Conservation (phyloP, 108 stramenopile species). For the Cylindrotheca closterium region DNA sequence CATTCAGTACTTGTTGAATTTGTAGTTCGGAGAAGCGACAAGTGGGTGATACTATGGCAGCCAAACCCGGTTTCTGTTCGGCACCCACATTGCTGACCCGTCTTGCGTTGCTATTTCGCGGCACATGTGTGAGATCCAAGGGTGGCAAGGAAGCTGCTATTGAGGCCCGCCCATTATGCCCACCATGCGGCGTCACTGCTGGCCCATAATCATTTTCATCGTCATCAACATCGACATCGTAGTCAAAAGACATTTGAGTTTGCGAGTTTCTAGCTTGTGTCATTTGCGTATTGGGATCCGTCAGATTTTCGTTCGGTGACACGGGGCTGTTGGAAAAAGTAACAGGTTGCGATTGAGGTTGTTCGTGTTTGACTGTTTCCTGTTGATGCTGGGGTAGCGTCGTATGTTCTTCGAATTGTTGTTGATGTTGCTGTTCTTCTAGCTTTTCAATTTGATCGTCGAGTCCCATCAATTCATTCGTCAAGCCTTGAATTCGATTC, state of each 20-base stretch:
- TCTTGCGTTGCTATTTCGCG: neutral
- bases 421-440: conserved; percentile 34
- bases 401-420: neutral
- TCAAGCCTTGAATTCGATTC: conserved; percentile 37
- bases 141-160: neutral
- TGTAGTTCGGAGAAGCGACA: neutral
- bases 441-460: conserved; percentile 64
- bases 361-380: conserved; percentile 6
- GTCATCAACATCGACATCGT: conserved; percentile 3
- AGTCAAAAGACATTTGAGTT: conserved; percentile 7
- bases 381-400: conserved; percentile 11
- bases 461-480: conserved; percentile 47
- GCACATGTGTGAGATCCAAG: conserved; percentile 7
- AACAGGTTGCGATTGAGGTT: neutral
- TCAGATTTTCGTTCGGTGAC: conserved; percentile 33
- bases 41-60: neutral
- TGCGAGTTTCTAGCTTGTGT: conserved; percentile 9
- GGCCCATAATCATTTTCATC: neutral
- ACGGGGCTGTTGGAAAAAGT: conserved; percentile 1
- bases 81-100: conserved; percentile 2
- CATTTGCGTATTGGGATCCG: conserved; percentile 28
- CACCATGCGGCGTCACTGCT: neutral
- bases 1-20: conserved; percentile 24
- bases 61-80: neutral
- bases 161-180: neutral